Percentiles rank a stretch among this genome's conserved stretches.
These are phyloP conservation scores for Cymbopogon citratus DNA, from an alignment of 176 grass and related monocot species.

Conservation along the genomic window DNA sequence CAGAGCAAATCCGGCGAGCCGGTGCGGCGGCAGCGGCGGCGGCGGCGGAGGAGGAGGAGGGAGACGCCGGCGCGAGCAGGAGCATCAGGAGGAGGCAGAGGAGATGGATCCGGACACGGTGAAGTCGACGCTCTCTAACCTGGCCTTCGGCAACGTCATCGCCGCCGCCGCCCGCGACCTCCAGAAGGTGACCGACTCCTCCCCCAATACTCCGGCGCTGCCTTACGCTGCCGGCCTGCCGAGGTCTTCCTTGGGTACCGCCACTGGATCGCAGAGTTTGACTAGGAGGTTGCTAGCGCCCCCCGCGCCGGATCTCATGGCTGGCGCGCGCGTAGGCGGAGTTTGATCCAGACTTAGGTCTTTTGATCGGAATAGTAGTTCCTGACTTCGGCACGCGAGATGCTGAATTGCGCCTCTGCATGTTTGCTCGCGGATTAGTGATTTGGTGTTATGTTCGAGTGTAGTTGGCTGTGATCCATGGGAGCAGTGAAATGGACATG, in stretches of 20 bases:
- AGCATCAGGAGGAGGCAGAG: neutral
- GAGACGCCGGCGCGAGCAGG: neutral
- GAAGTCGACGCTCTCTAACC: slow-evolving; percentile 68
- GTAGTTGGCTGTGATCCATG: neutral
- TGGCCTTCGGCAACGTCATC: slow-evolving; percentile 80
- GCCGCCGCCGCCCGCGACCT: slow-evolving; percentile 86
- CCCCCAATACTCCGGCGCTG: neutral
- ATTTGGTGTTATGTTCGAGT: neutral
- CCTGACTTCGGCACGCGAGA: neutral
- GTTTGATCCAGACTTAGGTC: neutral
- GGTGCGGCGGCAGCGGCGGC: neutral
- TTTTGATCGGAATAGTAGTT: neutral
- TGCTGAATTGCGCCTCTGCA: neutral
- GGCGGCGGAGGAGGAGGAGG: neutral
- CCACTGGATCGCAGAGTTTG: neutral
- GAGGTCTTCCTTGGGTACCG: neutral
- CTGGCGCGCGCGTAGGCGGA: neutral
- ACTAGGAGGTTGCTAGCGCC: neutral
- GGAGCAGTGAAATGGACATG: neutral
- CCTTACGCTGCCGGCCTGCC: neutral
- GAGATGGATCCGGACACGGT: slow-evolving; percentile 84
- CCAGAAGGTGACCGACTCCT: slow-evolving; percentile 55
- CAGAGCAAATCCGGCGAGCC: slow-evolving; percentile 17
- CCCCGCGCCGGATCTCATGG: neutral
- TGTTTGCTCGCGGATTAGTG: neutral